Base-by-base conservation (phyloP, 2,329 filamentous ascomycete genomes). In the Penicillium vulpinum region DNA sequence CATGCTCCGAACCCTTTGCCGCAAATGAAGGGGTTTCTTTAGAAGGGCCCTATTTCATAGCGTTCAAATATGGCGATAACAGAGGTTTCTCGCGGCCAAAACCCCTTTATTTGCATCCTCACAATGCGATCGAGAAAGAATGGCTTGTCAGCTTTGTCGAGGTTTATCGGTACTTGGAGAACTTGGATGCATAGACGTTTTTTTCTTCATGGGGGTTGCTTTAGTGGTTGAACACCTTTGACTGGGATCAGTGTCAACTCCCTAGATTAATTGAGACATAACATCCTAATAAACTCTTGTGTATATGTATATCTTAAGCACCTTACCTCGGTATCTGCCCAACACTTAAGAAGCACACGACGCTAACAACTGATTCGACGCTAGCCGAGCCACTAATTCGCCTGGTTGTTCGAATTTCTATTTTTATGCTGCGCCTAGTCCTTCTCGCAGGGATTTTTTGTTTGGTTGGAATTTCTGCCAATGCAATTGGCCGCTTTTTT, bases 131-230 rank as follows among this genome's bases (percentile, higher is more conserved):
- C 39, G 64, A 66, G 35, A 53, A 36, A 21, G n/a, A 56, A 46
- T 66, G 63, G 63, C 40, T 65, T 16, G 51, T 56, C 45, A 50
- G 52, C 4, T 66, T 65, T 52, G 41, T 60, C 38, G 44, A 29
- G 28, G 48, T 61, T 2, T 60, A 58, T 38, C 54, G 60, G 10
- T 57, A 54, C 39, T 36, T 59, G 9, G 36, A 52, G 21, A 31
- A 21, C 22, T 31, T 38, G 22, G 29, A 46, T 18, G 10, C 1
- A 6, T 29, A 49, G 24, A 29, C 4, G 18, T 11, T 5, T 15
- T 18, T 43, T n/a, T n/a, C 16, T 43, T 16, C 16, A 18, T n/a
- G 10, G 10, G 16, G 2, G 8, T n/a, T 18, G 26, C 5, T 38
- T 48, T 13, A 1, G 9, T 28, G 1, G 15, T 21, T 24, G 15